Conservation (phyloP, 352 stramenopile genomes). For the Phytophthora sp. region DNA sequence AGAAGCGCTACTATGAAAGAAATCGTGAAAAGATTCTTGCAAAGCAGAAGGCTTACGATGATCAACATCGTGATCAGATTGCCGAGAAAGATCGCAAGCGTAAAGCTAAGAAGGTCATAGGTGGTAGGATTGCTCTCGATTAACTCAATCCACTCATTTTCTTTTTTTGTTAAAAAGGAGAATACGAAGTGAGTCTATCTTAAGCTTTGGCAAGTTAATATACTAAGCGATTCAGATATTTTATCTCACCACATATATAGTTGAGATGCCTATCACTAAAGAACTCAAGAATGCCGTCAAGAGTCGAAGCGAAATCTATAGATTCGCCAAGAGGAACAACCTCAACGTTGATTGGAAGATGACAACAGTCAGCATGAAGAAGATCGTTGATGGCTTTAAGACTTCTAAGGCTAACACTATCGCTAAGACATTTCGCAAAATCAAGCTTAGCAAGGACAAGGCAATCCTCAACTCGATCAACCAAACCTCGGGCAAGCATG, state of each 20-base stretch:
- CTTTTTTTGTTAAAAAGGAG: constrained; percentile 1
- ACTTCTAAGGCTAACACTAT: constrained; percentile 16
- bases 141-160: not conserved
- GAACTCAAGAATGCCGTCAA: constrained; percentile 1
- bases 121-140: not conserved
- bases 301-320: constrained; percentile 10
- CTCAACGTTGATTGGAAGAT: constrained; percentile 11
- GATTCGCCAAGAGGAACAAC: constrained; percentile 13
- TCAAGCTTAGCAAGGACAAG: not conserved
- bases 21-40: constrained; percentile 10
- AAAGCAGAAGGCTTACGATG: constrained; percentile 9
- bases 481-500: not conserved
- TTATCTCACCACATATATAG: constrained; percentile 10
- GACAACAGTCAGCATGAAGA: constrained; percentile 6
- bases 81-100: not conserved
- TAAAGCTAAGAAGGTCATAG: not conserved
- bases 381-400: constrained; percentile 16
- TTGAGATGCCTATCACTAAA: constrained; percentile 12
- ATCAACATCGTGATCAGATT: constrained; percentile 8
- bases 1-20: constrained; percentile 16
- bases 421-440: constrained; percentile 4
- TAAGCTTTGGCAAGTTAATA: not conserved
- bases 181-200: constrained; percentile 2
- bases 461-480: constrained; percentile 9
- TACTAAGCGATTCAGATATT: constrained; percentile 5